Base-by-base conservation (phyloP, 1,284 basidiomycete species). In the Ustilago crameri region DNA sequence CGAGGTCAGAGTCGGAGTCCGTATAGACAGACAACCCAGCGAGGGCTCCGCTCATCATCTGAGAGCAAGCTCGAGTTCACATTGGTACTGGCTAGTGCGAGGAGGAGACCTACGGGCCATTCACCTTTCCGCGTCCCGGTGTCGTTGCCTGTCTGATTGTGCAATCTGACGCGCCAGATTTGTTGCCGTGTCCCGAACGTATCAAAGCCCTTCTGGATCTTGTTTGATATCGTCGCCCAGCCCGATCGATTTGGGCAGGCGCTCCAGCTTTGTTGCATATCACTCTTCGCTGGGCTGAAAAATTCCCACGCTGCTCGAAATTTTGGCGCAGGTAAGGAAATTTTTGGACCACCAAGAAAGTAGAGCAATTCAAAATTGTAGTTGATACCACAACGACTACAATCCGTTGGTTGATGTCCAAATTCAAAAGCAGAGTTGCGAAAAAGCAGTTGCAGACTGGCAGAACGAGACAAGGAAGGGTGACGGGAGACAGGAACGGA, bases 281-380 rank as follows among this genome's bases (percentile, higher is more conserved):
- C n/a, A n/a, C n/a, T n/a, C n/a, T n/a, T n/a, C n/a, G n/a, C n/a
- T n/a, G n/a, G n/a, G n/a, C 17, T 4, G n/a, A 58, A 54, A 64
- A 65, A 35, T 65, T 65, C 62, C 62, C 62, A 65, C 62, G 62
- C 55, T 32, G 10, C 22, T 15, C 23, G 8, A 35, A 46, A 38
- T 15, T 46, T 34, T 14, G 18, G 26, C 24, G 34, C 18, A 23
- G 7, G 2, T 5, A 30, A 30, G 12, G 7, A 5, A 30, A 30
- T 5, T 7, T 30, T 30, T 30, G 5, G 12, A 30, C 5, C 30
- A 12, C 5, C 12, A 30, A 30, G 30, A 5, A 7, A 5, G 12
- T 5, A 5, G 5, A 5, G 30, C 12, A 53, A 10, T 57, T 35
- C 30, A 56, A 40, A 40, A 30, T 52, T 51, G 59, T 62, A 62